A percentile compares a stretch with the other conserved stretches of the same genome.
phyloP scores from a whole-genome alignment of 176 grass and related monocot genomes.

The Urochloa ruziziensis region DNA sequence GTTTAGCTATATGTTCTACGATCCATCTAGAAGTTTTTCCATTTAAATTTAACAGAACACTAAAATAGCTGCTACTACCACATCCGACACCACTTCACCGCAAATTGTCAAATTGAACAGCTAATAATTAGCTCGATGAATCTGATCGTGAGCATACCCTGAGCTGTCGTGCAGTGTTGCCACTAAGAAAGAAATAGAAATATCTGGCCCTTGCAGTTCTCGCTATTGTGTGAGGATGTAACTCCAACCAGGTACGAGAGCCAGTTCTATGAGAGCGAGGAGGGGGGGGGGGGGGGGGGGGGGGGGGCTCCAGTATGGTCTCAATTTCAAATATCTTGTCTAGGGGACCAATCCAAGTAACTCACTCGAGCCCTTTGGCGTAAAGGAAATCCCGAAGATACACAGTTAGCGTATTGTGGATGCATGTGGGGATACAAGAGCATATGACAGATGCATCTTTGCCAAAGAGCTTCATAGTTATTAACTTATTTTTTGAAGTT shows the following conservation, averaged over 20 bases:
- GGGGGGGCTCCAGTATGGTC: too few relatives aligned
- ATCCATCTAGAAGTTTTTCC: background rate
- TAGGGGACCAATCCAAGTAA: constrained; percentile 4
- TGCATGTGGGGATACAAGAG: background rate
- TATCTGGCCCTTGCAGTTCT: background rate
- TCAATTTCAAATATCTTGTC: constrained; percentile 14
- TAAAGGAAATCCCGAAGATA: background rate
- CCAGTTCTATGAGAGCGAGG: too few relatives aligned
- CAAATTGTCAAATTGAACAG: background rate
- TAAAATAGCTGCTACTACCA: background rate
- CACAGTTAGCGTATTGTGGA: background rate
- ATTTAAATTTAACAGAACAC: background rate
- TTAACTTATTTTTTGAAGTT: background rate
- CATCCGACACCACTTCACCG: background rate
- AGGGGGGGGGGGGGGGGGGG: too few relatives aligned
- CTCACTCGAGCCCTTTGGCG: background rate
- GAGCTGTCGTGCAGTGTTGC: background rate
- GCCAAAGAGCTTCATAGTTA: background rate
- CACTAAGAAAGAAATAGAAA: background rate
- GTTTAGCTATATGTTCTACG: background rate
- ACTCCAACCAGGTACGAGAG: background rate
- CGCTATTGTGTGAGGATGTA: background rate
- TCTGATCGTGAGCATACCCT: background rate
- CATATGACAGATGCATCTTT: background rate
- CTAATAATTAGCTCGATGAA: background rate